Evolutionary conservation across 257 asterid genomes (phyloP), one percentile per base, ranked within the genome.

Genomic region (Anisodus acutangulus): DNA sequence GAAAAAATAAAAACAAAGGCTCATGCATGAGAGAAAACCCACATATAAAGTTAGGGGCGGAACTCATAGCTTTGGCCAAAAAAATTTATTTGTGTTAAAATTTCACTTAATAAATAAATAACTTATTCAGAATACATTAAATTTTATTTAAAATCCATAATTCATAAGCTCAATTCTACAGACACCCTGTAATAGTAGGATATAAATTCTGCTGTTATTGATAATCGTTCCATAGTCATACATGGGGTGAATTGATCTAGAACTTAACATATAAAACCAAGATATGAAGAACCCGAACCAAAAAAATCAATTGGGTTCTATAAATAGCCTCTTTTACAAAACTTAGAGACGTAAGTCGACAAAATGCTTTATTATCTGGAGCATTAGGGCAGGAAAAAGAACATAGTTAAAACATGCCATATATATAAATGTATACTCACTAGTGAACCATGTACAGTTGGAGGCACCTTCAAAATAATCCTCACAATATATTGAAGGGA

Each of bases 261-360:
- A 51, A 19, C 60, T 22, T 51, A 11, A 12, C 45, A 10, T 0
- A 7, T 3, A 41, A 70, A 43, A 31, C 26, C 15, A 70, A 78
- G 22, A 53, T 78, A 78, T 26, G 9, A 76, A 12, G 63, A 31
- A 76, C 81, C 45, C 58, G 6, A 51, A 74, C 60, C 35, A 76
- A 51, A 12, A 76, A 76, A 76, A 76, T 76, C 63, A 51, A 51
- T 47, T 13, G 64, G 81, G 63, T 76, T 68, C 76, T 76, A 51
- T 2, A 76, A 22, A 49, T 76, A 49, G 81, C 39, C n/a, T 76
- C 64, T 78, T 26, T 53, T 74, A 49, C 19, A 74, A 74, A 71
- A 45, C 39, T 45, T 71, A 45, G 60, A 41, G 57, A 22, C 12
- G 22, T 51, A 76, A 51, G 10, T 76, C 45, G 45, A 26, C 63